Percentiles rank a stretch among this genome's conserved stretches.
Conservation (phyloP, 1,284 basidiomycete genomes). For the Ustanciosporium gigantosporum region DNA sequence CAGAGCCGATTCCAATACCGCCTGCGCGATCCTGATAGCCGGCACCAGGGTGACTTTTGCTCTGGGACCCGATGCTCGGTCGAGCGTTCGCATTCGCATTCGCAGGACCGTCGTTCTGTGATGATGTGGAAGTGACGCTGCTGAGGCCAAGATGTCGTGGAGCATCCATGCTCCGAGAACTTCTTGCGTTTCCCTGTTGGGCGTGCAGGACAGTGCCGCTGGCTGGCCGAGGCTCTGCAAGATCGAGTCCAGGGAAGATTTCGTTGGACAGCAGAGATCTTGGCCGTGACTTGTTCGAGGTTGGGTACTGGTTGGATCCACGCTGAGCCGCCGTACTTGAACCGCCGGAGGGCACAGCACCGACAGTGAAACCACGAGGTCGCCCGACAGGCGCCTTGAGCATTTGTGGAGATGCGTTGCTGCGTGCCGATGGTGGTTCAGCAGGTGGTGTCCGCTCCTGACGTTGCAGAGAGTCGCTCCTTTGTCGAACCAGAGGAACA, state of each 20-base stretch:
- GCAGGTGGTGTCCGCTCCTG: no score
- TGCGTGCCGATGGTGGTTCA: no score
- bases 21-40: no score
- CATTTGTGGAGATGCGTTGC: slow-evolving; percentile 2
- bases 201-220: background rate
- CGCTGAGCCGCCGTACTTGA: background rate
- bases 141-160: no score
- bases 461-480: no score
- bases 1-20: no score
- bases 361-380: slow-evolving; percentile 49
- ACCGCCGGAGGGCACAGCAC: slow-evolving; percentile 37
- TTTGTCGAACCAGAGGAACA: no score
- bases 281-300: slow-evolving; percentile 20
- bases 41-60: no score
- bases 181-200: background rate
- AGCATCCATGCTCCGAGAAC: background rate
- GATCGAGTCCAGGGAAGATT: slow-evolving; percentile 33
- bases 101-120: no score
- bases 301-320: background rate
- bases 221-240: slow-evolving; percentile 23
- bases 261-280: slow-evolving; percentile 47
- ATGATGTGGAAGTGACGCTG: no score
- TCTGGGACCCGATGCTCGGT: background rate
- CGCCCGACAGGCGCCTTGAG: slow-evolving; percentile 16
- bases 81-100: no score